Evolutionary conservation across 129 eudicot species (phyloP).

Genomic region (Tagetes patula): DNA sequence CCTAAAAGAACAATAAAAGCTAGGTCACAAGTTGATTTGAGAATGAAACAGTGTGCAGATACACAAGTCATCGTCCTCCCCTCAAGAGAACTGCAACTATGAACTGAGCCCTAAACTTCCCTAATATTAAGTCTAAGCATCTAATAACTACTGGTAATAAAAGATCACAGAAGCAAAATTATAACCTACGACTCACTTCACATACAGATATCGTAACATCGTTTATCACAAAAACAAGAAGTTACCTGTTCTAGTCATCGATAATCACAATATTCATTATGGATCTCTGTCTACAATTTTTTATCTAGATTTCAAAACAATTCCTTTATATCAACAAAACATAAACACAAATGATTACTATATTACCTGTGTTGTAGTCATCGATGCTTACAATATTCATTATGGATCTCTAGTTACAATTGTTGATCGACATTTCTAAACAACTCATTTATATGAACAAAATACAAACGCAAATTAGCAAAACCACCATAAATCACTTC

Average conservation of each 20-base stretch:
- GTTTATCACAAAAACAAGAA: constrained; percentile 7
- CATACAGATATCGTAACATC: neutral
- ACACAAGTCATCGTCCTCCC: neutral
- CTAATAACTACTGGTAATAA: neutral
- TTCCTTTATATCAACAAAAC: neutral
- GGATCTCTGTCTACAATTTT: neutral
- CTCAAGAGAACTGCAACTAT: neutral
- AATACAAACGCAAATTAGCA: too few species aligned
- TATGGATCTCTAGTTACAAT: neutral
- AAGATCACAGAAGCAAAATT: neutral
- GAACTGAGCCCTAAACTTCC: constrained; percentile 15
- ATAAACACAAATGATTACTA: too few species aligned
- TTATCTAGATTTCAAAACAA: neutral
- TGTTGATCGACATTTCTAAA: neutral
- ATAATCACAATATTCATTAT: neutral
- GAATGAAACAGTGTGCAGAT: constrained; percentile 1
- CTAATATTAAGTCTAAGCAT: neutral
- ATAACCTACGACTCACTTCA: neutral
- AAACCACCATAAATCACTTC: too few species aligned
- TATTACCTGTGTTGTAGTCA: too few species aligned
- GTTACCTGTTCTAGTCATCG: neutral
- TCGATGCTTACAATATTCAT: too few species aligned
- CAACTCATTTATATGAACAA: too few species aligned
- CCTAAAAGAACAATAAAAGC: neutral
- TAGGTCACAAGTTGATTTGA: neutral